Evolutionary conservation across 768 basidiomycete species (phyloP), one percentile per base, ranked within the genome.

Genomic region (Leccinum aurantiacum): DNA sequence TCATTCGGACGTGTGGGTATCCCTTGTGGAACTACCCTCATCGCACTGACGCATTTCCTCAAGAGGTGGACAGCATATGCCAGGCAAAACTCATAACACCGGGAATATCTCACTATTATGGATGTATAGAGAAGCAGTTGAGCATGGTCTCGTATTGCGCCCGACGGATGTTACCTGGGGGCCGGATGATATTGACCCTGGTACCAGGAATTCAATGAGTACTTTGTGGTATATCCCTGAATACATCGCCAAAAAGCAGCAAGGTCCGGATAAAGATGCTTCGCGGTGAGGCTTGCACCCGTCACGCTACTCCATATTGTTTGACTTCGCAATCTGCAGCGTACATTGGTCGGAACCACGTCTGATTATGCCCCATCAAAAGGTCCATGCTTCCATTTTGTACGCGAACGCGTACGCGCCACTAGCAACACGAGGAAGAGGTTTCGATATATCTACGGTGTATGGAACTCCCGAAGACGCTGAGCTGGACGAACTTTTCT

Each of bases 1-100:
- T 31, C 50, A 51, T n/a, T 51, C 50, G 0, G 76, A 76, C 67
- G 63, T 52, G 75, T 73, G 35, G 17, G 60, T 55, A 10, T 24
- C 25, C 22, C 13, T 33, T 46, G 17, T 1, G 25, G 13, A 25
- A 10, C 8, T 3, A 6, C 4, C 25, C 27, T 27, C 19, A 4
- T 27, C 6, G 33, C 15, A 5, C 41, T 59, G 44, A 65, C 17
- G 14, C 31, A 13, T 3, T 25, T 29, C 25, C 1, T 46, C 8
- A 22, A 65, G 62, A 9, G 65, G 65, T 29, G 65, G 65, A 1
- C 61, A 25, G 35, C 58, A 53, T 24, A 48, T 44, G 27, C 55
- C 58, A 2, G 65, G 62, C n/a, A 33, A n/a, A 8, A 6, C 29
- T 51, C 50, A 31, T 31, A 29, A 31, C 13, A n/a, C 11, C 6